A percentile compares a stretch with the other conserved stretches of the same genome.
These are phyloP conservation scores for Geosmithia morbida DNA, from an alignment of 2,329 filamentous ascomycete species.

Conservation along the genomic window DNA sequence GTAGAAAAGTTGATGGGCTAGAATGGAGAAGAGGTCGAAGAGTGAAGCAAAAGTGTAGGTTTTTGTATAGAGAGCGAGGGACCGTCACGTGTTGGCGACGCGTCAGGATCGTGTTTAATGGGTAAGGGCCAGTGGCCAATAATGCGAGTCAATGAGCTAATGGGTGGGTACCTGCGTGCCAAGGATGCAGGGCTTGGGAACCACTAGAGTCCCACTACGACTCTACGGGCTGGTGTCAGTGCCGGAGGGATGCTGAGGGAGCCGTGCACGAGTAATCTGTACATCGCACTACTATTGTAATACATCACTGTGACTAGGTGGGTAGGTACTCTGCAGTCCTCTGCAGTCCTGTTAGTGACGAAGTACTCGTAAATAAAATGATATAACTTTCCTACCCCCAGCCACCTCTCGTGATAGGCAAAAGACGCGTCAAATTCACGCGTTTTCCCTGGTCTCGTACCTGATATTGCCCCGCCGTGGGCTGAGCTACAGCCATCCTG, in stretches of 20 bases:
- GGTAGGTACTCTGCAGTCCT: no score
- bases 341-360: no score
- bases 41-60: slow-evolving; percentile 13
- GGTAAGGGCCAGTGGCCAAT: slow-evolving; percentile 1
- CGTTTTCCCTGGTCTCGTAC: background rate
- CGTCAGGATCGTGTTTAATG: slow-evolving; percentile 5
- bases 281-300: no score
- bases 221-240: no score
- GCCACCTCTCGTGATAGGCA: background rate
- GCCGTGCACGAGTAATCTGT: no score
- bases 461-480: background rate
- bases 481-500: background rate
- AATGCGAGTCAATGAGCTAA: background rate
- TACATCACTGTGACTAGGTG: no score
- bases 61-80: slow-evolving; percentile 21
- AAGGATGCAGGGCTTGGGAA: background rate
- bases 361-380: no score
- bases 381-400: background rate
- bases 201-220: no score
- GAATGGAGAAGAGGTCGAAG: background rate
- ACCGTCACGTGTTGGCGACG: slow-evolving; percentile 20
- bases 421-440: background rate
- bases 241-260: no score
- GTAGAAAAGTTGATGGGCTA: slow-evolving; percentile 5
- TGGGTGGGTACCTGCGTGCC: background rate